Base-by-base conservation (phyloP, 192 early-diverging fungal species). In the Lobosporangium transversale region DNA sequence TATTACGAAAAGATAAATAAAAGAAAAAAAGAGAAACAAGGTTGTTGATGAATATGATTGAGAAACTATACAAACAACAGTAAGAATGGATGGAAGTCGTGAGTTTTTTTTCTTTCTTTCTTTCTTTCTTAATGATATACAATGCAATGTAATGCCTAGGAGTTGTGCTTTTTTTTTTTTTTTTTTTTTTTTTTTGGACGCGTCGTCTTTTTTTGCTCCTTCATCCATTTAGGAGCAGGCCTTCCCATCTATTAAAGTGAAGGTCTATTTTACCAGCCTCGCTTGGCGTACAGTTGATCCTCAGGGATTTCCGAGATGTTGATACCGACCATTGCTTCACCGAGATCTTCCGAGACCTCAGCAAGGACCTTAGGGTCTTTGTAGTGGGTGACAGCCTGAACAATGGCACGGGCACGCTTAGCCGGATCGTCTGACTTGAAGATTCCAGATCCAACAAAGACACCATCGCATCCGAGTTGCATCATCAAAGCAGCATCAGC, bases 401-500 rank as follows among this genome's bases (percentile, higher is more conserved):
- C 95, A 68, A 94, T 97, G 44, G 96, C 97, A 40, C 88, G 84
- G 40, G 97, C 97, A 59, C 96, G 92, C 89, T 94, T 96, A 66
- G 90, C 93, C 3, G 97, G 95, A 79, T 98, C 92, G 29, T 91
- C 90, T 56, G 87, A 89, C 84, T 97, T 97, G 87, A 99, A 99
- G 84, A 99, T 96, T 55, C 96, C 96, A 26, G 95, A 96, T 45
- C 95, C 95, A 47, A 99, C 96, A 85, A 99, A 97, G 64, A 94
- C 96, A 85, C 97, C 97, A 83, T 97, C 95, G 83, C 95, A 94
- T 42, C 97, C 97, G 45, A 97, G 86, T 85, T 98, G 95, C 96
- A 99, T 99, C 96, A 99, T 97, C 67, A 99, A 67, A 14, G 95
- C 97, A 54, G 96, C 97, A 88, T 99, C 97, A 26, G 96, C 96